Evolutionary conservation across 495 filamentous ascomycete species (phyloP), one percentile per base, ranked within the genome.

Genomic region (Tetracladium setigerum): DNA sequence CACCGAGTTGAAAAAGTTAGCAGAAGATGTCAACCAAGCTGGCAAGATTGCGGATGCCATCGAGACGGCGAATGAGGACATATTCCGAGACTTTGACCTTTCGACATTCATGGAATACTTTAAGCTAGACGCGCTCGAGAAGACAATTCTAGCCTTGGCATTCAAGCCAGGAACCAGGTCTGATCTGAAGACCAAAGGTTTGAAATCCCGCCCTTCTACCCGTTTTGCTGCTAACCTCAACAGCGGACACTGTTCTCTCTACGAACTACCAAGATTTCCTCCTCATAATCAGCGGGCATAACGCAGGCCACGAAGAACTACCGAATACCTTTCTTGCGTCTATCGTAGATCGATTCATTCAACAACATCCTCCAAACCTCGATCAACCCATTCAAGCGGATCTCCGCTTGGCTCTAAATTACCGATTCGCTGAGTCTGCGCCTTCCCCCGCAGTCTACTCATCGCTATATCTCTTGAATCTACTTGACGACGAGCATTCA

Each of bases 81-180:
- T 95, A 22, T 95, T 95, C 65, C 82, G 85, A 36, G 89, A 97
- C 58, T 95, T 97, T 54, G 90, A 97, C 59, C 73, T 97, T 10
- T 84, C 87, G 4, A 86, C 82, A 4, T 97, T 99, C 56, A 77
- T 95, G 71, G 84, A 89, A 43, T 89, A 95, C 60, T 96, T 97
- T 71, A 84, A 89, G 51, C 73, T 99, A 30, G 87, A 95, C 64
- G 79, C 88, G 8, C 57, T 95, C 13, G 75, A 88, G 57, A 95
- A 94, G 71, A 84, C 86, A 14, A 72, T 91, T n/a, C 72, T 99
- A 36, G 88, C 89, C 19, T 69, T 95, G 38, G 88, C 91, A 4
- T 94, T 94, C 59, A 92, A 90, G 63, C 78, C 81, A 30, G 83
- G 80, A 7, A 74, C 76, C 46, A 87, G 84, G 56, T 65, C 77